These are phyloP conservation scores for Chrysanthemum lavandulifolium DNA, from an alignment of 129 eudicot genomes.

Conservation along the genomic window DNA sequence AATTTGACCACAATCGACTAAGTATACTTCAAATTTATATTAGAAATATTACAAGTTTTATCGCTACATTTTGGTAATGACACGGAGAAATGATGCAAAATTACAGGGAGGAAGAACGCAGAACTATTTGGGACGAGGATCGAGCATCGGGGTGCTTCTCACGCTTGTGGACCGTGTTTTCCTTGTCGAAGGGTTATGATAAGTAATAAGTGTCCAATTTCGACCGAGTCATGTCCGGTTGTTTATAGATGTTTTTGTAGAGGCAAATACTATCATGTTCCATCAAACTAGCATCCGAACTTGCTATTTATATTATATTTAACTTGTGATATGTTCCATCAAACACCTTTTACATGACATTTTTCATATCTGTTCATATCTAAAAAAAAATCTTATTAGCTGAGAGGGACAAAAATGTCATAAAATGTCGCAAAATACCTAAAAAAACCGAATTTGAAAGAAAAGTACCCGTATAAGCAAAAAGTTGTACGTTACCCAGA, in stretches of 20 bases:
- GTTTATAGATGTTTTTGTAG: constrained; percentile 74
- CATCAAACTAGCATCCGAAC: constrained; percentile 43
- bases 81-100: background rate
- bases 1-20: background rate
- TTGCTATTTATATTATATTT: background rate
- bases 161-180: constrained; percentile 85
- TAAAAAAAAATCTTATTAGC: too few species aligned
- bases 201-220: constrained; percentile 53
- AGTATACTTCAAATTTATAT: too few species aligned
- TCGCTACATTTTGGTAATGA: background rate
- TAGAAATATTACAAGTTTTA: background rate
- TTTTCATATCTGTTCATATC: too few species aligned
- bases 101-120: constrained; percentile 40
- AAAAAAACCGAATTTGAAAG: too few species aligned
- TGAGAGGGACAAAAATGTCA: too few species aligned
- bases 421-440: too few species aligned
- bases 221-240: constrained; percentile 77
- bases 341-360: background rate
- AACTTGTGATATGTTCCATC: background rate
- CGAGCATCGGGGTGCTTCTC: constrained; percentile 81
- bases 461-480: too few species aligned
- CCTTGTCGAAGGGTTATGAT: constrained; percentile 87
- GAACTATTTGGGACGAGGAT: constrained; percentile 69
- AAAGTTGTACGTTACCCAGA: too few species aligned
- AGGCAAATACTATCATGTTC: constrained; percentile 86